Percentiles rank a stretch among this genome's conserved stretches.
Evolutionary conservation across 352 stramenopile species (phyloP).

Genomic region (Phytophthora idaei): DNA sequence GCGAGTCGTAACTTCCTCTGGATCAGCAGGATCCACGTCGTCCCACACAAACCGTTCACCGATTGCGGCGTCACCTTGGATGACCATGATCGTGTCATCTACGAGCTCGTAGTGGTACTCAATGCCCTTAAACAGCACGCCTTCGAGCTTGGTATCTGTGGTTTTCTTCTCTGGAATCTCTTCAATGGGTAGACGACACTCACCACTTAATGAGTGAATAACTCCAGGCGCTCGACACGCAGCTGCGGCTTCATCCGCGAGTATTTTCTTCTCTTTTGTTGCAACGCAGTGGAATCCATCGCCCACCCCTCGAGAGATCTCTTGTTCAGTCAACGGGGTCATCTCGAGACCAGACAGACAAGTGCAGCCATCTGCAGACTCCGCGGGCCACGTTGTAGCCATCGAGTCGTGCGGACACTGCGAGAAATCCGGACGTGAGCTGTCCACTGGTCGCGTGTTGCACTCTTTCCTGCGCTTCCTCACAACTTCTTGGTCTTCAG

Average conservation of each 20-base stretch:
- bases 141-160: conserved; percentile 15
- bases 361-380: conserved; percentile 42
- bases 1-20: conserved; percentile 16
- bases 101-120: conserved; percentile 85
- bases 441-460: conserved; percentile 26
- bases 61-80: conserved; percentile 81
- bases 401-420: conserved; percentile 57
- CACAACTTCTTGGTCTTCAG: conserved; percentile 19
- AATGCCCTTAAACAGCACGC: conserved; percentile 74
- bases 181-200: conserved; percentile 72
- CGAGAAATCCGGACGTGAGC: conserved; percentile 32
- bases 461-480: conserved; percentile 43
- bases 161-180: conserved; percentile 43
- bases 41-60: conserved; percentile 54
- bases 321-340: conserved; percentile 34
- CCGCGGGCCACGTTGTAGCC: conserved; percentile 56
- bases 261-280: conserved; percentile 24
- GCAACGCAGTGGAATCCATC: conserved; percentile 50
- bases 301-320: conserved; percentile 34
- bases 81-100: conserved; percentile 76
- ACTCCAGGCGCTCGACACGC: conserved; percentile 48
- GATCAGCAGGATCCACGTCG: conserved; percentile 20
- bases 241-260: conserved; percentile 45
- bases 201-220: conserved; percentile 52
- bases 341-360: conserved; percentile 57